Evolutionary conservation across 495 filamentous ascomycete species (phyloP).

Genomic region (Aspergillus haitiensis): DNA sequence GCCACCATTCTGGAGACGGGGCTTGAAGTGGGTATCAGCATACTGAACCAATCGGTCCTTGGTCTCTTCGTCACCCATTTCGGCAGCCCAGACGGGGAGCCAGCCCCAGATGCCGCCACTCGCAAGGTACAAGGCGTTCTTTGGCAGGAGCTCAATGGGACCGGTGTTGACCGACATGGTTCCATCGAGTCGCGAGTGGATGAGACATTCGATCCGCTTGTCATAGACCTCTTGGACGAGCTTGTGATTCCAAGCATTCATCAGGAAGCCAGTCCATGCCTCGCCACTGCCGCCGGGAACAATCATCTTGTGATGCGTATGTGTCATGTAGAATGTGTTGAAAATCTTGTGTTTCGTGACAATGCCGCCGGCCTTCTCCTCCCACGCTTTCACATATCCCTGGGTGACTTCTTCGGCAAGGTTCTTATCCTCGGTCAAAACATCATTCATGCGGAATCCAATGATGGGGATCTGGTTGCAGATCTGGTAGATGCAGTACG

Average conservation of each 20-base stretch:
- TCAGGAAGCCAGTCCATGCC: conserved; percentile 3
- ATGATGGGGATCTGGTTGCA: conserved; percentile 14
- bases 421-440: not conserved
- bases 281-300: conserved; percentile 1
- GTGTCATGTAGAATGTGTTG: conserved; percentile 8
- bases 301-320: not conserved
- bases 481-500: conserved; percentile 12
- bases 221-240: conserved; percentile 6
- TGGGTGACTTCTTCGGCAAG: conserved; percentile 1
- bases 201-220: not conserved
- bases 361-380: not conserved
- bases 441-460: conserved; percentile 12
- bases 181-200: not conserved
- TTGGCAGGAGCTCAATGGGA: not conserved
- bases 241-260: conserved; percentile 13
- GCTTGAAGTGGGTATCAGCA: conserved; percentile 5
- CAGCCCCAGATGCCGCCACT: conserved; percentile 8
- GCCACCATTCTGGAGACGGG: conserved; percentile 5
- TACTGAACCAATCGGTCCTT: not conserved
- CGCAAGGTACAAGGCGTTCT: not conserved
- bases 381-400: conserved; percentile 9
- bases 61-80: conserved; percentile 11
- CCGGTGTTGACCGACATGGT: not conserved
- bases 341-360: not conserved
- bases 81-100: conserved; percentile 3